These are phyloP conservation scores for Suhomyces wounanorum DNA, from an alignment of 1,139 yeast genomes.

Conservation along the genomic window DNA sequence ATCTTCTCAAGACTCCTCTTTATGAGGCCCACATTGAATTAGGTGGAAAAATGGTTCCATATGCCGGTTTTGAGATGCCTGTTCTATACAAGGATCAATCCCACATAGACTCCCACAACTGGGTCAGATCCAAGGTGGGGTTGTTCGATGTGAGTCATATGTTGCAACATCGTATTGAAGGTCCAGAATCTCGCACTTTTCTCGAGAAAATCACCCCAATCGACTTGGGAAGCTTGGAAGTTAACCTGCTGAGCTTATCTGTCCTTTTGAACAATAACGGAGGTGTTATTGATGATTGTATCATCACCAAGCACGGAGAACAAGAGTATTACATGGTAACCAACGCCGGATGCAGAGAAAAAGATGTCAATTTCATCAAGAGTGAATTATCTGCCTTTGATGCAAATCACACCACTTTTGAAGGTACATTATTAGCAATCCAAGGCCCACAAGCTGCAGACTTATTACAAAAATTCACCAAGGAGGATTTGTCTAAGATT, in stretches of 20 bases:
- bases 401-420: slow-evolving; percentile 64
- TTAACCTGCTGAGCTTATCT: slow-evolving; percentile 70
- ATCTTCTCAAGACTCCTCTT: slow-evolving; percentile 68
- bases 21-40: slow-evolving; percentile 74
- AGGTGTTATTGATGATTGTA: slow-evolving; percentile 91
- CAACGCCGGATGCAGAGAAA: slow-evolving; percentile 91
- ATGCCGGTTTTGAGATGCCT: slow-evolving; percentile 96
- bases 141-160: slow-evolving; percentile 95
- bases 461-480: slow-evolving; percentile 65
- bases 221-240: slow-evolving; percentile 59
- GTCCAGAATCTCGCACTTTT: slow-evolving; percentile 67
- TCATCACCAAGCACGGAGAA: slow-evolving; percentile 82
- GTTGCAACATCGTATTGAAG: slow-evolving; percentile 83
- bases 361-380: slow-evolving; percentile 68
- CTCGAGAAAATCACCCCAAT: slow-evolving; percentile 84
- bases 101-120: slow-evolving; percentile 89
- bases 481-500: slow-evolving; percentile 56
- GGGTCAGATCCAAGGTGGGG: slow-evolving; percentile 90
- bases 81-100: slow-evolving; percentile 79
- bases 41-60: slow-evolving; percentile 92
- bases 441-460: slow-evolving; percentile 87
- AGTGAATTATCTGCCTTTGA: slow-evolving; percentile 47
- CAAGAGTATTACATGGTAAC: slow-evolving; percentile 87
- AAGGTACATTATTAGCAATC: slow-evolving; percentile 79
- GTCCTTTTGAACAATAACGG: slow-evolving; percentile 75